These are phyloP conservation scores for Huntiella omanensis DNA, from an alignment of 2,329 filamentous ascomycete species.

Conservation along the genomic window DNA sequence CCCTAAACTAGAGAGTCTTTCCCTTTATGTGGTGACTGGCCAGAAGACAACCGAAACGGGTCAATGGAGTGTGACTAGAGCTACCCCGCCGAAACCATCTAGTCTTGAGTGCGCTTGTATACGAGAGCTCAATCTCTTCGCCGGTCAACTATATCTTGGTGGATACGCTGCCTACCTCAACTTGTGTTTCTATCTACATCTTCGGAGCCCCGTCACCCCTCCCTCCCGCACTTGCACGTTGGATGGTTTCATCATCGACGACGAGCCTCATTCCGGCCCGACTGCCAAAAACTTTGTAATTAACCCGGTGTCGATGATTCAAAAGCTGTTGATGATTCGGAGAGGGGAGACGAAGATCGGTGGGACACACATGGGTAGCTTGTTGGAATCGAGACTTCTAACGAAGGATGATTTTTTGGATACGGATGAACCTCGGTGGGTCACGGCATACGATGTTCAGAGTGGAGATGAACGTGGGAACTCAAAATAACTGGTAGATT, in stretches of 20 bases:
- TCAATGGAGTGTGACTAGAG: no score
- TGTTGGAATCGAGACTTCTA: constrained; percentile 19
- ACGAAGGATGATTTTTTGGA: constrained; percentile 13
- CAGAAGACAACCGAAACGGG: background rate
- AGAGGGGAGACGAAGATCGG: constrained; percentile 20
- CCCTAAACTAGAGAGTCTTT: constrained; percentile 25
- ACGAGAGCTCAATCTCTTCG: constrained; percentile 42
- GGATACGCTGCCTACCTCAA: constrained; percentile 33
- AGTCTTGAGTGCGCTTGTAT: constrained; percentile 14
- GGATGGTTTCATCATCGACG: constrained; percentile 20
- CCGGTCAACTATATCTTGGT: constrained; percentile 46
- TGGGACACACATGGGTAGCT: constrained; percentile 24
- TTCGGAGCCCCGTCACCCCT: constrained; percentile 18
- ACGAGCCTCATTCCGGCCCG: background rate
- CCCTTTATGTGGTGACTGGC: constrained; percentile 23
- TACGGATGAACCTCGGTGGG: background rate
- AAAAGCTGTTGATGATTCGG: constrained; percentile 20
- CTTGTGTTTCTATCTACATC: constrained; percentile 32
- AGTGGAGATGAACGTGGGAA: no score
- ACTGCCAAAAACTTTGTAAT: constrained; percentile 14
- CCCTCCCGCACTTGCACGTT: constrained; percentile 13
- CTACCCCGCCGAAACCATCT: no score
- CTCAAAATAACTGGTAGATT: no score
- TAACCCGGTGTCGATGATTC: constrained; percentile 23
- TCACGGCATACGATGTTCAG: no score